Conservation (phyloP, 2,329 filamentous ascomycete species). For the Penicillium sp. region DNA sequence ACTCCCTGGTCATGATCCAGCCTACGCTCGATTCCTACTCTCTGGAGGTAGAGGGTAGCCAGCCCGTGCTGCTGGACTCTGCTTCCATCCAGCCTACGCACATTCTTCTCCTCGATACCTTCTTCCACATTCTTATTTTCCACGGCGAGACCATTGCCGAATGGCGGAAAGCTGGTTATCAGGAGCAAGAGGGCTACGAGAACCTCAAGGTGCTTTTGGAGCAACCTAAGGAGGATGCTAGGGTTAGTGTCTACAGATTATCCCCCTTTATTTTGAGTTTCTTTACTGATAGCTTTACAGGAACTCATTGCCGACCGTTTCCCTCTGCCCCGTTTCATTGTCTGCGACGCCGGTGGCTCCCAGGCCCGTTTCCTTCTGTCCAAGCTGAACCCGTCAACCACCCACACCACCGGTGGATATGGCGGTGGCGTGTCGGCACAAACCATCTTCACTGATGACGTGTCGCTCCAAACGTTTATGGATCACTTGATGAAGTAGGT, state of each 20-base stretch:
- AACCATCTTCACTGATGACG: conserved; percentile 98
- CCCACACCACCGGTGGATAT: conserved; percentile 89
- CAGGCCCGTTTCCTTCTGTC: conserved; percentile 95
- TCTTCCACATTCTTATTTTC: conserved; percentile 99
- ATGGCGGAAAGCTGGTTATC: conserved; percentile 97
- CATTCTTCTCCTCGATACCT: conserved; percentile 91
- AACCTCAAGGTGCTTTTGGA: conserved; percentile 88
- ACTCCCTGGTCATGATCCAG: conserved; percentile 98
- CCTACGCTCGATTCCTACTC: conserved; percentile 96
- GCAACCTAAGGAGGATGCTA: conserved; percentile 93
- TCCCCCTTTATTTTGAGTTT: not conserved
- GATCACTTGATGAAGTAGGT: conserved; percentile 98
- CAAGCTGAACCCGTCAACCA: conserved; percentile 96
- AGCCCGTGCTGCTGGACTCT: conserved; percentile 93
- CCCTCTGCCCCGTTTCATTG: conserved; percentile 96
- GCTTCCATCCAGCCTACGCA: conserved; percentile 94
- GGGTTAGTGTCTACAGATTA: conserved; percentile 56
- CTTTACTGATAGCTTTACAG: conserved; percentile 44
- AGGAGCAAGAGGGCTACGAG: conserved; percentile 96
- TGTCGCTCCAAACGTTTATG: conserved; percentile 98
- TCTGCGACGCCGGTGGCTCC: conserved; percentile 96
- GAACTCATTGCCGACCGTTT: conserved; percentile 97
- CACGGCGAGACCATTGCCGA: conserved; percentile 97
- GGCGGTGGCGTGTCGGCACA: conserved; percentile 88
- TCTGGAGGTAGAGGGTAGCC: conserved; percentile 88